Evolutionary conservation across 805 yeast genomes (phyloP).

Genomic region (Schizosaccharomyces osmophilus): DNA sequence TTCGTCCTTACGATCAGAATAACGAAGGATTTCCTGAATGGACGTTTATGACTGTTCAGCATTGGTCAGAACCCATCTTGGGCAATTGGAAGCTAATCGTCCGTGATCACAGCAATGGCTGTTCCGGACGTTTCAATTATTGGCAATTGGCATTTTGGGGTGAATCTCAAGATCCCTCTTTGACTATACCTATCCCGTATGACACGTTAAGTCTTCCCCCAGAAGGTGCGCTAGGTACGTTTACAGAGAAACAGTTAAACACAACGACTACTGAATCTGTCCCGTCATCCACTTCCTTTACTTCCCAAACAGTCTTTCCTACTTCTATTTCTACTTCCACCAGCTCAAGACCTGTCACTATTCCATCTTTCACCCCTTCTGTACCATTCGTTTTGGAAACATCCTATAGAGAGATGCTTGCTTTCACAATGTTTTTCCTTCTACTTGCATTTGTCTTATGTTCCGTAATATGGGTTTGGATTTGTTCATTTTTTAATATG

Average conservation of each 20-base stretch:
- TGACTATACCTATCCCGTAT: not conserved
- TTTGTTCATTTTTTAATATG: no score
- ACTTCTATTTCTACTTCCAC: not conserved
- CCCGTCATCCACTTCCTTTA: not conserved
- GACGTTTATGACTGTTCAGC: conserved; percentile 95
- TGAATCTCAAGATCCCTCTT: conserved; percentile 15
- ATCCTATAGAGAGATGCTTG: no score
- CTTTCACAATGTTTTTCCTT: no score
- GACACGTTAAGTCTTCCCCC: not conserved
- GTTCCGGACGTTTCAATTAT: conserved; percentile 20
- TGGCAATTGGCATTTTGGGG: conserved; percentile 78
- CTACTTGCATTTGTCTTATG: no score
- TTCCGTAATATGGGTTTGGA: no score
- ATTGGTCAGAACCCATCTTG: conserved; percentile 67
- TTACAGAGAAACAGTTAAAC: not conserved
- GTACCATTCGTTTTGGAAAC: not conserved
- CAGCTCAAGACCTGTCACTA: not conserved
- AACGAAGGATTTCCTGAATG: conserved; percentile 44
- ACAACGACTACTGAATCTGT: not conserved
- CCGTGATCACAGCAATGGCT: conserved; percentile 12
- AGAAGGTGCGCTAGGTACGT: not conserved
- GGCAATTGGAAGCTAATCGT: conserved; percentile 72
- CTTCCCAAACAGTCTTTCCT: not conserved
- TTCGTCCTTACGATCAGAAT: conserved; percentile 34
- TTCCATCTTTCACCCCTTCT: not conserved